A percentile compares a stretch with the other conserved stretches of the same genome.
These are phyloP conservation scores for Leucocoprinus sp. DNA, from an alignment of 768 basidiomycete genomes.

Conservation along the genomic window DNA sequence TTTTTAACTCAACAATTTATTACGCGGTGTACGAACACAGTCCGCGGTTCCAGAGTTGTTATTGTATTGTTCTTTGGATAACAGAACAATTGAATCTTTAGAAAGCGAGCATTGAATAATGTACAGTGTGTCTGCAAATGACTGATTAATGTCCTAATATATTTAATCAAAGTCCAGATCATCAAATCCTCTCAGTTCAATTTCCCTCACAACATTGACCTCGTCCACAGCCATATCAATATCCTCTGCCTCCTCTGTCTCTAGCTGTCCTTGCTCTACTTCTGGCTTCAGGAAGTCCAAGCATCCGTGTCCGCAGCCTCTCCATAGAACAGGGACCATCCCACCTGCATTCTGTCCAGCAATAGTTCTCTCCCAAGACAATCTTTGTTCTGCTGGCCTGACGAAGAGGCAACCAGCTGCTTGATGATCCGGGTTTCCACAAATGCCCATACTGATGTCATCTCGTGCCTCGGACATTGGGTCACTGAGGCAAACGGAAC, in stretches of 20 bases:
- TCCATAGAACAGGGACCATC: constrained; percentile 54
- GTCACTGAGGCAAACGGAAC: constrained; percentile 22
- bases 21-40: no score
- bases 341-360: constrained; percentile 46
- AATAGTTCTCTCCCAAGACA: constrained; percentile 53
- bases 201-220: constrained; percentile 16
- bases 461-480: constrained; percentile 16
- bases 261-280: background rate
- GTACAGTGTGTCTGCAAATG: background rate
- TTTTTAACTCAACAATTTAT: no score
- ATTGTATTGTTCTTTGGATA: no score
- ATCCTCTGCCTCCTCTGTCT: constrained; percentile 16
- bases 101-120: background rate
- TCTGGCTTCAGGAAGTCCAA: constrained; percentile 43
- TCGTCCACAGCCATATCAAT: constrained; percentile 10
- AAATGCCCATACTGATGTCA: constrained; percentile 33
- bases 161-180: constrained; percentile 8
- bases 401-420: constrained; percentile 36
- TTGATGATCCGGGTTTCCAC: constrained; percentile 40
- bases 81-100: background rate
- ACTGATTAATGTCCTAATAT: background rate
- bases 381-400: constrained; percentile 49
- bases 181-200: constrained; percentile 15
- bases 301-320: constrained; percentile 60
- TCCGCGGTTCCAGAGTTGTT: no score